phyloP scores from a whole-genome alignment of 345 rosid species.

The Litchi chinensis region DNA sequence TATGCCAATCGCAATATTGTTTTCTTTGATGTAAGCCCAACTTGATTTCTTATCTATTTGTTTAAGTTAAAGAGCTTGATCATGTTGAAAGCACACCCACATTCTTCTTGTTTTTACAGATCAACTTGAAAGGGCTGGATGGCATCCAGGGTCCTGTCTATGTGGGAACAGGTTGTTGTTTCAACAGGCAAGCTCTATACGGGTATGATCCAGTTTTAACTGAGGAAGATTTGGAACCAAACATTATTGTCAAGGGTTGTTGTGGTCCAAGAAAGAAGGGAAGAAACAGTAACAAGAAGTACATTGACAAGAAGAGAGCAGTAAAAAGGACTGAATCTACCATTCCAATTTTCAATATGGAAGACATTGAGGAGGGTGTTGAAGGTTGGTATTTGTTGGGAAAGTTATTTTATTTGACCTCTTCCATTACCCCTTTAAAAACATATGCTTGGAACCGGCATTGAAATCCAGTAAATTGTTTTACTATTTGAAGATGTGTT shows the following conservation, averaged over 20 bases:
- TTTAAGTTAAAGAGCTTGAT: conserved; percentile 3
- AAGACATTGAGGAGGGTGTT: conserved; percentile 95
- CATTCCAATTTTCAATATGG: conserved; percentile 95
- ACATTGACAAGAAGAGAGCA: conserved; percentile 74
- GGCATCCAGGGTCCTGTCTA: conserved; percentile 99
- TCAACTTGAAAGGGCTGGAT: conserved; percentile 96
- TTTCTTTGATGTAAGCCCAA: conserved; percentile 86
- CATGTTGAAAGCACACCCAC: conserved; percentile 7
- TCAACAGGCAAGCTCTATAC: conserved; percentile 96
- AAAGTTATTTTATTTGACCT: background rate
- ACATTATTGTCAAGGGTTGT: conserved; percentile 92
- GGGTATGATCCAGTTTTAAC: conserved; percentile 99
- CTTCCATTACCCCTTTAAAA: background rate
- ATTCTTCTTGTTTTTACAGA: conserved; percentile 46
- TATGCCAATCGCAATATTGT: conserved; percentile 99
- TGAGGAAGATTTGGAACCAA: conserved; percentile 93
- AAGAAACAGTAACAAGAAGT: conserved; percentile 68
- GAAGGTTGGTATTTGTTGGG: conserved; percentile 66
- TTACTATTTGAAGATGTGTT: background rate
- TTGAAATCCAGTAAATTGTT: background rate
- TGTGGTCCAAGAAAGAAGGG: conserved; percentile 96
- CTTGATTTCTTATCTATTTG: conserved; percentile 19
- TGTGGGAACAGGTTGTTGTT: conserved; percentile 99
- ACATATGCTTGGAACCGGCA: background rate
- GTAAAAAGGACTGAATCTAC: conserved; percentile 92